These are phyloP conservation scores for Physcia stellaris DNA, from an alignment of 495 filamentous ascomycete species.

Conservation along the genomic window DNA sequence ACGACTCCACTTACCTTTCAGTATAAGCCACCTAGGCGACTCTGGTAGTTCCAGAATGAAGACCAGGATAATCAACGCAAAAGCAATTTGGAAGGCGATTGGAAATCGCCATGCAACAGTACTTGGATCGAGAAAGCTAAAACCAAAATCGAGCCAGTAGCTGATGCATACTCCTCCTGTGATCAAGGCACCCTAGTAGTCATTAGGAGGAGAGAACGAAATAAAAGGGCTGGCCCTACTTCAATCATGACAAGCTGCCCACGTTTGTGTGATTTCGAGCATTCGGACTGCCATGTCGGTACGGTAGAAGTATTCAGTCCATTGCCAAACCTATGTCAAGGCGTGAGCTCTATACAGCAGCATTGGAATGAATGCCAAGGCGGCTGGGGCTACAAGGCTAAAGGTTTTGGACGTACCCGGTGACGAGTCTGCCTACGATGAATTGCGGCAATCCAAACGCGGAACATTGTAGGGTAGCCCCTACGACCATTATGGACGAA, in stretches of 20 bases:
- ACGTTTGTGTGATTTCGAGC: conserved; percentile 55
- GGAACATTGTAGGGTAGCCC: conserved; percentile 49
- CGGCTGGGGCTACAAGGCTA: too few species aligned
- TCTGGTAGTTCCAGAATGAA: conserved; percentile 56
- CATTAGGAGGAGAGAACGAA: background rate
- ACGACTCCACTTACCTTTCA: conserved; percentile 39
- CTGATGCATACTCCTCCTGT: conserved; percentile 57
- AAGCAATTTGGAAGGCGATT: conserved; percentile 58
- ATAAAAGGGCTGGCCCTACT: too few species aligned
- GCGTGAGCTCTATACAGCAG: conserved; percentile 24
- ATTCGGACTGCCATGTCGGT: conserved; percentile 71
- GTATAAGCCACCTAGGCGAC: conserved; percentile 61
- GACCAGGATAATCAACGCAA: conserved; percentile 44
- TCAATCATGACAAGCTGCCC: conserved; percentile 74
- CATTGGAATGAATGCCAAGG: too few species aligned
- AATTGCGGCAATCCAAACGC: conserved; percentile 47
- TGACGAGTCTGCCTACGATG: conserved; percentile 51
- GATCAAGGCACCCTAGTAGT: conserved; percentile 45
- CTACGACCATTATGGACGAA: conserved; percentile 56
- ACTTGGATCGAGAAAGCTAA: conserved; percentile 49
- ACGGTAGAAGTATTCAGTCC: conserved; percentile 54
- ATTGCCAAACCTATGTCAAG: conserved; percentile 22
- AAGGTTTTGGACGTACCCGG: conserved; percentile 52
- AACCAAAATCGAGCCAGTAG: conserved; percentile 66
- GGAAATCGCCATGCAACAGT: conserved; percentile 64